Evolutionary conservation across 1,139 yeast genomes (phyloP).

Genomic region (Zygoascus meyerae): DNA sequence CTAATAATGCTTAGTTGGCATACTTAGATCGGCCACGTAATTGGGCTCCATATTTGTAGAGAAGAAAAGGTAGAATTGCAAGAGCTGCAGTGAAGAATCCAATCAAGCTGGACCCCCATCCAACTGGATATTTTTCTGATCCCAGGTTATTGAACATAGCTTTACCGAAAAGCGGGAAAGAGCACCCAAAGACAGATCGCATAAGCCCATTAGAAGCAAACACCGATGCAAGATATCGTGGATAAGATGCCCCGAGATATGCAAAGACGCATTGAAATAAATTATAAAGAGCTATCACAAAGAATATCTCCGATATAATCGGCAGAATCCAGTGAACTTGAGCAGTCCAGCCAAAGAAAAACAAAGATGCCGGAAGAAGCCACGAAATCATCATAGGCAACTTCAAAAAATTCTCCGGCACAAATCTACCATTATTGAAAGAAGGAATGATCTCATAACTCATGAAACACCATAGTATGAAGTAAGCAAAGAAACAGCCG

Average conservation of each 20-base stretch:
- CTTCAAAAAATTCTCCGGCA: conserved; percentile 16
- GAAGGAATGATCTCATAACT: conserved; percentile 6
- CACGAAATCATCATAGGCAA: conserved; percentile 42
- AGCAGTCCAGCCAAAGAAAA: conserved; percentile 53
- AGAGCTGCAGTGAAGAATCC: conserved; percentile 41
- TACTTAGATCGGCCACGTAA: conserved; percentile 39
- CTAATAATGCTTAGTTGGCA: conserved; percentile 25
- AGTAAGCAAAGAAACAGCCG: conserved; percentile 37
- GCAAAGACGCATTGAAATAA: conserved; percentile 68
- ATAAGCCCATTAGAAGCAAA: conserved; percentile 49
- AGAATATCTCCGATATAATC: conserved; percentile 64
- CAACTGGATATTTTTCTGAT: conserved; percentile 46
- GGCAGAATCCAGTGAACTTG: conserved; percentile 79
- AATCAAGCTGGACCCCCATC: conserved; percentile 49
- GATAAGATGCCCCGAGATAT: conserved; percentile 66
- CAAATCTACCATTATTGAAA: conserved; percentile 10
- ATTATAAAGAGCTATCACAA: conserved; percentile 67
- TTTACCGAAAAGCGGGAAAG: conserved; percentile 51
- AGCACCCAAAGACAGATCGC: conserved; percentile 48
- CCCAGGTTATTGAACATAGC: conserved; percentile 43
- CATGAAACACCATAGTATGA: conserved; percentile 14
- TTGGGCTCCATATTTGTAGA: conserved; percentile 52
- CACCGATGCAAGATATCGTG: conserved; percentile 59
- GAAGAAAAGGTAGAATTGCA: conserved; percentile 50
- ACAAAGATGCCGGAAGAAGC: conserved; percentile 45